Percentiles rank a stretch among this genome's conserved stretches.
These are phyloP conservation scores for Eutrema japonicum DNA, from an alignment of 345 rosid species.

Conservation along the genomic window DNA sequence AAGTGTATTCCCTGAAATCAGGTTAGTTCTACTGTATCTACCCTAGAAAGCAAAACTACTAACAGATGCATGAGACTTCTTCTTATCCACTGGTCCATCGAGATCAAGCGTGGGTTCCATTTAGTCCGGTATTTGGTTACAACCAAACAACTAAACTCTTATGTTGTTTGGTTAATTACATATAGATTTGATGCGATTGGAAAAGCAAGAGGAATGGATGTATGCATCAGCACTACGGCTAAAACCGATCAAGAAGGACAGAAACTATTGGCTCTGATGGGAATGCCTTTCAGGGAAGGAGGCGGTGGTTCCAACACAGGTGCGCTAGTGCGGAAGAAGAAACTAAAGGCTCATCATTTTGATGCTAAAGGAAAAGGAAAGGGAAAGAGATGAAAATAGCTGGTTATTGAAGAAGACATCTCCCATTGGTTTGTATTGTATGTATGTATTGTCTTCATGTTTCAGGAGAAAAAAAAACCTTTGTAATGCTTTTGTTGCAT, in stretches of 20 bases:
- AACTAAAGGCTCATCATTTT: conserved; percentile 78
- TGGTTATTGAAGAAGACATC: not conserved
- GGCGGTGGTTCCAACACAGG: conserved; percentile 46
- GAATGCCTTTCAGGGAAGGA: conserved; percentile 92
- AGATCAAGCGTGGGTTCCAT: not conserved
- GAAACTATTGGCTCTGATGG: conserved; percentile 82
- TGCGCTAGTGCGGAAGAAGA: conserved; percentile 61
- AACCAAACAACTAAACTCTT: not conserved
- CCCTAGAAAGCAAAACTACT: not conserved
- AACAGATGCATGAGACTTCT: not conserved
- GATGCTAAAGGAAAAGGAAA: conserved; percentile 66
- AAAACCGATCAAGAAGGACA: conserved; percentile 78
- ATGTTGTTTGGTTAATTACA: conserved; percentile 10
- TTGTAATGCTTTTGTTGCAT: conserved; percentile 34
- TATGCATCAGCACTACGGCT: conserved; percentile 88
- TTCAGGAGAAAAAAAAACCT: conserved; percentile 1
- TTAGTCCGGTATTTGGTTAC: not conserved
- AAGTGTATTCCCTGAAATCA: conserved; percentile 87
- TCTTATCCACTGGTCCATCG: not conserved
- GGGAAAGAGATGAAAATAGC: conserved; percentile 51
- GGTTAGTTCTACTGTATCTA: conserved; percentile 23
- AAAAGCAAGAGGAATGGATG: conserved; percentile 88
- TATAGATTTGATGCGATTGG: conserved; percentile 60
- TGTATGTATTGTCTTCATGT: conserved; percentile 31
- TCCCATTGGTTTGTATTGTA: conserved; percentile 18